Base-by-base conservation (phyloP, 805 yeast genomes). In the Saccharomycopsis javanensis region DNA sequence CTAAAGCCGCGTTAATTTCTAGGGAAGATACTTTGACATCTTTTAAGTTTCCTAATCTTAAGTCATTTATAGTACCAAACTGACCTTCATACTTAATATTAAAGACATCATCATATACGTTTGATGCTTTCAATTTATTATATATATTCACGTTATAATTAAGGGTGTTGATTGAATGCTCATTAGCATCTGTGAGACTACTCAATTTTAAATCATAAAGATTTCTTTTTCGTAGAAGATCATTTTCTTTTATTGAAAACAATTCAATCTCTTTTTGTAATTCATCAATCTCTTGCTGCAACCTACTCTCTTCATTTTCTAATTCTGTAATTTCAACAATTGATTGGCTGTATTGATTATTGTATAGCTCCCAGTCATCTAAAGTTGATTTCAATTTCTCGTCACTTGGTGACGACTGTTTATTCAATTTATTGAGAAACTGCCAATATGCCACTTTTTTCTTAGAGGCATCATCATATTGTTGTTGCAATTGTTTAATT, bases 1-100 rank as follows among this genome's bases (percentile, higher is more conserved):
- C 98, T 64, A 91, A 71, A 0, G 96, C 97, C 1, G 95, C 94
- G 66, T 90, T 91, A 48, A 89, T 84, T 64, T 91, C 98, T 56
- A 88, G 81, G 96, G 96, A 89, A 1, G 95, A 85, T 0, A 91
- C 87, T 59, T 76, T 79, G 55, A 72, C 69, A 6, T 75, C 78
- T 45, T 79, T 80, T 52, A 81, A 68, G 13, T 82, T 74, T 0
- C 98, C 98, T n/a, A 92, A 68, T 57, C 96, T 71, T 27, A 88
- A 74, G 0, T 91, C 92, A 69, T 91, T 91, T 33, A 91, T 92
- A 0, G 94, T 85, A 0, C 95, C 97, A 70, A 87, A 88, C 34
- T 80, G 80, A 4, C 92, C 94, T 60, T 87, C 88, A 61, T 84
- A 86, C 1, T 95, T 86, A 5, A 94, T 91, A 58, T 83, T 77